Evolutionary conservation across 2,329 filamentous ascomycete species (phyloP), one percentile per base, ranked within the genome.

Genomic region (Cladosporium sp.): DNA sequence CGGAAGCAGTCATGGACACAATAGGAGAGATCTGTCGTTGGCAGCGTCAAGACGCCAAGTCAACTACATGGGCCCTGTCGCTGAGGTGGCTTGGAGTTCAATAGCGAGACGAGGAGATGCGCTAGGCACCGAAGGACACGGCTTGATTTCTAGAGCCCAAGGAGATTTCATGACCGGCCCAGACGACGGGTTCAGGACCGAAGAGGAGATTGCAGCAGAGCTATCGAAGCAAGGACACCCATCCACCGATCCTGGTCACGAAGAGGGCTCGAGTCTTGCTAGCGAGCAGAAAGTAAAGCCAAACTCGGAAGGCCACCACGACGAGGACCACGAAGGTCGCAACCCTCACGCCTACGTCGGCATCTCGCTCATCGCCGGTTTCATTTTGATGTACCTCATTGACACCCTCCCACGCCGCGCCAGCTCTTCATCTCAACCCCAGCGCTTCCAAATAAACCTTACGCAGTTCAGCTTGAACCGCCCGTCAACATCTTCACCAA

Each of bases 311-410:
- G 44, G 37, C 37, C 35, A 59, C 28, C 56, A 65, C 33, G 62
- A 65, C 16, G 60, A 64, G 29, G 64, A 70, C 29, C 49, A 58
- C 33, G 75, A 81, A 33, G 74, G 80, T 21, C 76, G 80, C 61
- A 81, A 84, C n/a, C 87, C 87, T 2, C 88, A 82, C 86, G 93
- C 77, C 83, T 95, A 91, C 79, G 91, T 99, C 66, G 95, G 95
- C 5, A 84, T 98, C 63, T 92, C 93, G 1, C 82, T 99, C 61
- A 88, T 96, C 64, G 81, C 91, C 18, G 95, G 95, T 14, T 99
- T 98, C 78, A 88, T 97, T 65, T 85, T 97, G 69, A 99, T 99
- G 95, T 98, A 97, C 75, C 85, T 99, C 26, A 90, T 99, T 74
- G 94, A 99, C 78, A 89, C 91, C 61, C 80, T 96, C 10, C 92